These are phyloP conservation scores for Penicillium griseofulvum DNA, from an alignment of 2,329 filamentous ascomycete genomes.

Conservation along the genomic window DNA sequence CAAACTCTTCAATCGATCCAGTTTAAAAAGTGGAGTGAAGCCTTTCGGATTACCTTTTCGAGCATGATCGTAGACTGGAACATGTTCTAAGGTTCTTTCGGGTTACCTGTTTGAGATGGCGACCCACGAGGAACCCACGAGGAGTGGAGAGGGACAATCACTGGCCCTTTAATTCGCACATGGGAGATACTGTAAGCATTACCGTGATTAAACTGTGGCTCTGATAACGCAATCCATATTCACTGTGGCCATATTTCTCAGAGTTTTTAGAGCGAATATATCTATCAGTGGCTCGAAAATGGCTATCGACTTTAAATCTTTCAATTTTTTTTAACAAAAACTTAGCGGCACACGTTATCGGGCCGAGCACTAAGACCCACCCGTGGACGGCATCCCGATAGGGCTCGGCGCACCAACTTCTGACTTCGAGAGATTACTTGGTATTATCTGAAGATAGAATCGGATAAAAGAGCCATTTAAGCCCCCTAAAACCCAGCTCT, in stretches of 20 bases:
- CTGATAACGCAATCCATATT: not conserved
- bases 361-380: constrained; percentile 1
- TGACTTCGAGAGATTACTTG: too few relatives aligned
- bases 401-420: not conserved
- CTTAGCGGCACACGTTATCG: not conserved
- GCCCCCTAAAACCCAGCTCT: too few relatives aligned
- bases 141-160: not conserved
- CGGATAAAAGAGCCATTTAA: not conserved
- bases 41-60: constrained; percentile 8
- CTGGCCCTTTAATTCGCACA: not conserved
- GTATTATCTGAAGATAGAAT: not conserved
- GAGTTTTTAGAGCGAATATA: not conserved
- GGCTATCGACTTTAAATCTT: not conserved
- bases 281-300: not conserved
- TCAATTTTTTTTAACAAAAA: not conserved
- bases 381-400: constrained; percentile 3
- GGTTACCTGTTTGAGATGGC: constrained; percentile 4
- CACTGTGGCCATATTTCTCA: not conserved
- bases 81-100: constrained; percentile 7
- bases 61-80: constrained; percentile 6
- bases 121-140: constrained; percentile 2
- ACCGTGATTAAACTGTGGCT: too few relatives aligned
- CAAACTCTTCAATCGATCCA: constrained; percentile 15
- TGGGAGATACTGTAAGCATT: not conserved
- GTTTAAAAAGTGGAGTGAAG: constrained; percentile 13